Percentiles rank a stretch among this genome's conserved stretches.
Evolutionary conservation across 352 stramenopile species (phyloP).

Genomic region (Stramenopiles sp.): DNA sequence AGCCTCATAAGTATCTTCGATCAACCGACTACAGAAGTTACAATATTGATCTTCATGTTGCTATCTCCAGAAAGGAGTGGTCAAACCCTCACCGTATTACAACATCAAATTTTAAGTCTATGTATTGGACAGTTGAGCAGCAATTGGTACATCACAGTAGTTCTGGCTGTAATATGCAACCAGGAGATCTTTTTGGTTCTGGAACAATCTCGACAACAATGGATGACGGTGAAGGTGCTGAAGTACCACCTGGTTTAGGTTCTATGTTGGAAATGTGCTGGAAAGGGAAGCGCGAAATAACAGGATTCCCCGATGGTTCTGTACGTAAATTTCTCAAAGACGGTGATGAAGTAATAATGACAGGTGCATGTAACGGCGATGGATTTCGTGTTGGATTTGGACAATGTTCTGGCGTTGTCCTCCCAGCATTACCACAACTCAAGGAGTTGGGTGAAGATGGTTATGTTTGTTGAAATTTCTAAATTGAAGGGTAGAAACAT

Average conservation of each 20-base stretch:
- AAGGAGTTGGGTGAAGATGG: no score
- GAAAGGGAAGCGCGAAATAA: slow-evolving; percentile 36
- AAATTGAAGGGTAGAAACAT: no score
- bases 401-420: slow-evolving; percentile 42
- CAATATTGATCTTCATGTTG: slow-evolving; percentile 39
- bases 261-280: slow-evolving; percentile 82
- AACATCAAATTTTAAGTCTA: slow-evolving; percentile 62
- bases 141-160: slow-evolving; percentile 80
- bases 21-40: slow-evolving; percentile 55
- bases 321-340: slow-evolving; percentile 72
- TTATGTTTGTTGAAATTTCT: no score
- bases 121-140: slow-evolving; percentile 90
- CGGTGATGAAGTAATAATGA: slow-evolving; percentile 55
- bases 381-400: slow-evolving; percentile 73
- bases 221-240: no score
- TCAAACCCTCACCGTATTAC: slow-evolving; percentile 23
- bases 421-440: slow-evolving; percentile 27
- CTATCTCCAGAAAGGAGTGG: slow-evolving; percentile 17
- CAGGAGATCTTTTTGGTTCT: slow-evolving; percentile 58
- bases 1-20: slow-evolving; percentile 55
- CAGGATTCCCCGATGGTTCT: slow-evolving; percentile 28
- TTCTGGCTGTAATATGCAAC: slow-evolving; percentile 74
- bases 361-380: slow-evolving; percentile 50
- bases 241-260: slow-evolving; percentile 31
- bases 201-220: slow-evolving; percentile 66